Evolutionary conservation across 305 asterid genomes (phyloP).

Genomic region (Solanum hybrid): DNA sequence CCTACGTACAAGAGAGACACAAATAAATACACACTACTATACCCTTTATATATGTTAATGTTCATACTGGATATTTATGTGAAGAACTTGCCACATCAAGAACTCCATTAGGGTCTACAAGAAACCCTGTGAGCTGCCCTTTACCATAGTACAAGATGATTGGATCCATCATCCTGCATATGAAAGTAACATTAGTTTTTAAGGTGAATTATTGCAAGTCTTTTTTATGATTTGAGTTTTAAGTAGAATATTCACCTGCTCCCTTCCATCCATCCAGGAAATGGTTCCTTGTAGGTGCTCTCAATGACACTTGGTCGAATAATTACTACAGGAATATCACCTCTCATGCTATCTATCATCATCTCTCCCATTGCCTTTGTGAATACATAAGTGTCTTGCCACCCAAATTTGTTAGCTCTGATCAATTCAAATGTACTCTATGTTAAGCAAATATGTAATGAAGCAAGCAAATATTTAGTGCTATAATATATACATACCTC

Average conservation of each 20-base stretch:
- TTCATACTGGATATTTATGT: not conserved
- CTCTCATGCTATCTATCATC: constrained; percentile 73
- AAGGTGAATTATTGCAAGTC: not conserved
- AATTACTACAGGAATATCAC: constrained; percentile 75
- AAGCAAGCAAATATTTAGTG: not conserved
- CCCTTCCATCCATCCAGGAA: constrained; percentile 99
- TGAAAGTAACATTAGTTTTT: not conserved
- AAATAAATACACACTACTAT: not conserved
- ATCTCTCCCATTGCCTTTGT: constrained; percentile 99
- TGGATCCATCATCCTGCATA: constrained; percentile 98
- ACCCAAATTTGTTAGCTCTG: constrained; percentile 91
- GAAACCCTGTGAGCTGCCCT: constrained; percentile 88
- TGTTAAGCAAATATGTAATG: not conserved
- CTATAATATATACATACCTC: constrained; percentile 51
- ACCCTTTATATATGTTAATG: not conserved
- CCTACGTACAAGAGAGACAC: constrained; percentile 31
- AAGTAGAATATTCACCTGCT: constrained; percentile 44
- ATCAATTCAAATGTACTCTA: not conserved
- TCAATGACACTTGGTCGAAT: constrained; percentile 96
- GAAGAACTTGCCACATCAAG: constrained; percentile 79
- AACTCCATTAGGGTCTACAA: constrained; percentile 80
- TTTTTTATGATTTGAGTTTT: not conserved
- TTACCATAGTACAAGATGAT: constrained; percentile 79
- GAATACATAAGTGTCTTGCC: constrained; percentile 96
- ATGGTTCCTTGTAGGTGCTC: constrained; percentile 95